Percentiles rank a stretch among this genome's conserved stretches.
Evolutionary conservation across 371 early-diverging fungal genomes (phyloP).

Genomic region (Chytridiales sp.): DNA sequence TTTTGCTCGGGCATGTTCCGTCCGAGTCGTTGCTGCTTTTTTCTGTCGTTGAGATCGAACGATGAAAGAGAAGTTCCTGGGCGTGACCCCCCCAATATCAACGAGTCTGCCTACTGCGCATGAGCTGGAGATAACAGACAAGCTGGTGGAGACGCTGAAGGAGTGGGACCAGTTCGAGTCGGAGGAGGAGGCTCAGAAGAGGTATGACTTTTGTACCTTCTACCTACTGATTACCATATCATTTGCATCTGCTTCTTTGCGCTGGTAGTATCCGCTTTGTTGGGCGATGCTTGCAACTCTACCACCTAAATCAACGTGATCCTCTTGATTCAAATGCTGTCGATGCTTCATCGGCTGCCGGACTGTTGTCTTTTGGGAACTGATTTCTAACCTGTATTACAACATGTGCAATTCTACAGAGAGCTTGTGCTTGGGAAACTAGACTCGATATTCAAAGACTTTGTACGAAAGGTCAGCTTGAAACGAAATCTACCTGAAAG

Average conservation of each 20-base stretch:
- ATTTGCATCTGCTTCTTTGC: neutral
- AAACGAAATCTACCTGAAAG: conserved; percentile 64
- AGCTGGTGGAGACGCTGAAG: conserved; percentile 63
- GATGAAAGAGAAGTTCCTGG: conserved; percentile 32
- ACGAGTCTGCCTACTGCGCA: conserved; percentile 37
- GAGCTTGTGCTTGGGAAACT: conserved; percentile 86
- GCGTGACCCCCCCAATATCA: conserved; percentile 56
- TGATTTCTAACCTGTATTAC: neutral
- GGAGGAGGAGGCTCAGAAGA: conserved; percentile 60
- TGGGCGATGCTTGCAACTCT: neutral
- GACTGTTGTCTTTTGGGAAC: conserved; percentile 1
- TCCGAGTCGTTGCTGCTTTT: too few relatives aligned
- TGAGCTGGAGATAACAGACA: conserved; percentile 64
- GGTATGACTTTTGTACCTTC: conserved; percentile 36
- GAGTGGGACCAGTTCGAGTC: conserved; percentile 74
- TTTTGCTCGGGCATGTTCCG: too few relatives aligned
- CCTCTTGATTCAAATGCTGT: neutral
- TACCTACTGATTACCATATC: neutral
- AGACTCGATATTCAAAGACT: conserved; percentile 82
- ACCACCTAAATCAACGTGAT: neutral
- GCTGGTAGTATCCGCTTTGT: neutral
- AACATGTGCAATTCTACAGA: conserved; percentile 41
- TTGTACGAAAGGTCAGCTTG: conserved; percentile 58
- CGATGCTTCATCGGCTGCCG: too few relatives aligned
- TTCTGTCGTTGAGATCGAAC: too few relatives aligned